A percentile compares a stretch with the other conserved stretches of the same genome.
Evolutionary conservation across 768 basidiomycete species (phyloP).

Genomic region (Lactarius hatsudake): DNA sequence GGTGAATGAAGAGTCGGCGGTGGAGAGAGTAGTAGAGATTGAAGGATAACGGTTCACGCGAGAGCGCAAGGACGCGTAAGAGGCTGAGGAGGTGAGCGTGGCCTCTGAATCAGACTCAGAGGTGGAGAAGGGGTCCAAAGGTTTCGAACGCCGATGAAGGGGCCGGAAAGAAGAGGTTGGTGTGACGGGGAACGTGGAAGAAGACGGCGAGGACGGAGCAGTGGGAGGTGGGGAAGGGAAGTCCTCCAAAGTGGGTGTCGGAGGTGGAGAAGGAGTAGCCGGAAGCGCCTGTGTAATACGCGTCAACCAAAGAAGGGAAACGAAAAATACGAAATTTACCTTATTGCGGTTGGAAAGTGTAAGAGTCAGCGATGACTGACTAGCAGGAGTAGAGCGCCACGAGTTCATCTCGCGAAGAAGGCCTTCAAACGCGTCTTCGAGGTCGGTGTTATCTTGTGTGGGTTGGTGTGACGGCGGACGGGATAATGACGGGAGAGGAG

Average conservation of each 20-base stretch:
- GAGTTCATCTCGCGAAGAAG: conserved; percentile 38
- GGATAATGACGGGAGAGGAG: neutral
- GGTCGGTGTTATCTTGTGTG: conserved; percentile 32
- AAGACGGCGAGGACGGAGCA: conserved; percentile 25
- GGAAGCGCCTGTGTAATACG: conserved; percentile 16
- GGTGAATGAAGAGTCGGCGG: conserved; percentile 12
- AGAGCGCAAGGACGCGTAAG: conserved; percentile 27
- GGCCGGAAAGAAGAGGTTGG: conserved; percentile 24
- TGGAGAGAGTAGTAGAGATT: conserved; percentile 28
- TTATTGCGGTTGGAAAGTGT: conserved; percentile 25
- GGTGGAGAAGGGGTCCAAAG: conserved; percentile 7
- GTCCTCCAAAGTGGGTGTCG: conserved; percentile 17
- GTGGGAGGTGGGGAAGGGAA: conserved; percentile 18
- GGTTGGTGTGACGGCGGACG: conserved; percentile 16
- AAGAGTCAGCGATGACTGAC: conserved; percentile 8
- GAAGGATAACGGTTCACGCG: conserved; percentile 27
- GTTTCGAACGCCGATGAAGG: conserved; percentile 23
- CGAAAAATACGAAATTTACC: conserved; percentile 10
- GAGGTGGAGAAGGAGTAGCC: conserved; percentile 17
- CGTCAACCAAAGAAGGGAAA: neutral
- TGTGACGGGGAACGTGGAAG: conserved; percentile 23
- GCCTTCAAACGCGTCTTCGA: conserved; percentile 37
- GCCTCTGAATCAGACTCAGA: conserved; percentile 22
- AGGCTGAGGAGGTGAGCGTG: conserved; percentile 25
- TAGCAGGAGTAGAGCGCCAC: conserved; percentile 20